Base-by-base conservation (phyloP, 192 early-diverging fungal genomes). In the Blastocladiella britannica region DNA sequence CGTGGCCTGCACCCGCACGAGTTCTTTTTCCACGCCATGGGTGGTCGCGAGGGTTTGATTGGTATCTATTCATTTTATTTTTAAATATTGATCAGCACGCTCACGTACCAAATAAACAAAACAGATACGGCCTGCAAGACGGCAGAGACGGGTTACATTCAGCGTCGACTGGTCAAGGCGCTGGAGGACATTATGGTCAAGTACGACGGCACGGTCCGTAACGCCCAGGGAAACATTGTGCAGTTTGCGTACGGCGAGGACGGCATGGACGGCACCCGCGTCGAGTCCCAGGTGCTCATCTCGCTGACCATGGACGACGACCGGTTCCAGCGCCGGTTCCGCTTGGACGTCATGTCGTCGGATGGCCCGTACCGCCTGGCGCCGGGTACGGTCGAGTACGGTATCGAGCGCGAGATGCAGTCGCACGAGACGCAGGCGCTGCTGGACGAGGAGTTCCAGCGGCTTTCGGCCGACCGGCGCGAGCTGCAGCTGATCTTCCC, bases 11-110 rank as follows among this genome's bases (percentile, higher is more conserved):
- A 88, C 22, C 94, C 94, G 22, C 87, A 89, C 63, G 94, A 98
- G 75, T 98, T 95, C 73, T 98, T 87, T 65, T 98, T 98, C 82
- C 94, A 98, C 69, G 90, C 92, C 23, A 96, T 96, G 92, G 92
- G 91, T 75, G 94, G 94, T 63, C 89, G 94, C 75, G 94, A 98
- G 80, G 94, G 84, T 56, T 53, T 80, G 64, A 79, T 75, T 66
- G 64, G 63, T 52, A 37, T 43, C 22, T 4, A 23, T 29, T 26
- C 23, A 47, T n/a, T 64, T 22, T 56, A 25, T 63, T 55, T n/a
- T 22, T 26, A 23, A 24, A 23, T 29, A 26, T 5, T 22, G n/a
- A n/a, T n/a, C n/a, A n/a, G n/a, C n/a, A n/a, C n/a, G n/a, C n/a
- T n/a, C n/a, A n/a, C n/a, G n/a, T n/a, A n/a, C n/a, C n/a, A n/a